phyloP scores from a whole-genome alignment of 2,329 filamentous ascomycete species.

The Nannizzia gypsea region DNA sequence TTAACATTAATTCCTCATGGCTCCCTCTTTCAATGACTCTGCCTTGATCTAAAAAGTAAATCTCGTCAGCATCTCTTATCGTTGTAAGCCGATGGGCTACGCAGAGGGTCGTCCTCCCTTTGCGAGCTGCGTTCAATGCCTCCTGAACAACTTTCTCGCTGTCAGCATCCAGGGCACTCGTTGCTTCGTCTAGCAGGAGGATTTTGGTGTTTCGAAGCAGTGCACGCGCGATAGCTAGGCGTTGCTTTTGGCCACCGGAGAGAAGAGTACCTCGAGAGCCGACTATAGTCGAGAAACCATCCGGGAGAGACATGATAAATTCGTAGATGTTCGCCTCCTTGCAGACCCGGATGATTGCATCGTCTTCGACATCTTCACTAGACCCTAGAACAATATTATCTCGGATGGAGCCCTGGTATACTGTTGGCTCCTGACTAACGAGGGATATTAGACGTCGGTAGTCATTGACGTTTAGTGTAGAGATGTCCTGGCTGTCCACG shows the following conservation, averaged over 20 bases:
- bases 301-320: slow-evolving; percentile 38
- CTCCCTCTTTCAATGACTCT: too few species aligned
- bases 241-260: slow-evolving; percentile 43
- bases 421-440: slow-evolving; percentile 64
- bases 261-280: slow-evolving; percentile 48
- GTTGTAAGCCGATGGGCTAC: too few species aligned
- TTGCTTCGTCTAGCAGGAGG: slow-evolving; percentile 46
- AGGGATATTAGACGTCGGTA: slow-evolving; percentile 60
- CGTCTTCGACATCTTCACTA: slow-evolving; percentile 48
- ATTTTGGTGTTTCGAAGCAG: slow-evolving; percentile 39
- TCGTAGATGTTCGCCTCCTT: slow-evolving; percentile 55
- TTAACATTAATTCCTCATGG: too few species aligned
- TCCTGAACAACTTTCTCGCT: slow-evolving; percentile 53
- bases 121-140: slow-evolving; percentile 49
- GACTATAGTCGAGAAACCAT: slow-evolving; percentile 36
- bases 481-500: slow-evolving; percentile 62
- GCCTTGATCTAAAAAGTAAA: too few species aligned
- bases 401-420: slow-evolving; percentile 65
- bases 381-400: slow-evolving; percentile 55
- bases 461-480: slow-evolving; percentile 53
- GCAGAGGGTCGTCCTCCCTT: too few species aligned
- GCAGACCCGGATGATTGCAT: slow-evolving; percentile 51
- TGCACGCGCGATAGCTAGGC: slow-evolving; percentile 41
- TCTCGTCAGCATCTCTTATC: too few species aligned
- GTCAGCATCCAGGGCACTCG: slow-evolving; percentile 47